Percentiles rank a stretch among this genome's conserved stretches.
Evolutionary conservation across 2,329 filamentous ascomycete species (phyloP).

Genomic region (Penicillium concentricum): DNA sequence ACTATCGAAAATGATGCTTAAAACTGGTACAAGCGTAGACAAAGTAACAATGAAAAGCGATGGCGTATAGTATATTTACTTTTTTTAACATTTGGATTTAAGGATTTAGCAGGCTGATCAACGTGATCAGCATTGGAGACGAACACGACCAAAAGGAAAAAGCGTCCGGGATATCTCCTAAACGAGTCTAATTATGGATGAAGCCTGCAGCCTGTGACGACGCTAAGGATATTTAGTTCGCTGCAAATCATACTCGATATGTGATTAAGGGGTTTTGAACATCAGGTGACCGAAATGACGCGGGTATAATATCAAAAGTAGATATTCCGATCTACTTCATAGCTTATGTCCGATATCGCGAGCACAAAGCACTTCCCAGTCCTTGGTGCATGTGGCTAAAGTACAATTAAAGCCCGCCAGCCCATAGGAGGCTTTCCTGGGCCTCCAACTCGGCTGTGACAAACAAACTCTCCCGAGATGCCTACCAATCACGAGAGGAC

Average conservation of each 20-base stretch:
- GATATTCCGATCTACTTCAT: background rate
- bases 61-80: conserved; percentile 12
- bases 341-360: conserved; percentile 3
- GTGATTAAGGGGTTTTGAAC: conserved; percentile 1
- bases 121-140: conserved; percentile 21
- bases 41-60: background rate
- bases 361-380: background rate
- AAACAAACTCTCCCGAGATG: conserved; percentile 9
- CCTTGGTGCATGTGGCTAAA: conserved; percentile 10
- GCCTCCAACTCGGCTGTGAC: conserved; percentile 2
- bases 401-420: background rate
- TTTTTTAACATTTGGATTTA: conserved; percentile 7
- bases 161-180: background rate
- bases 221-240: background rate
- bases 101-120: conserved; percentile 12
- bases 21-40: background rate
- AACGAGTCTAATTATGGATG: conserved; percentile 14
- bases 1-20: background rate
- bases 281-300: conserved; percentile 6
- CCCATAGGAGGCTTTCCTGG: conserved; percentile 11
- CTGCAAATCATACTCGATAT: conserved; percentile 7
- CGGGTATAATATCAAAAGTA: conserved; percentile 5
- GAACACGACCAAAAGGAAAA: conserved; percentile 7
- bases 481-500: conserved; percentile 17
- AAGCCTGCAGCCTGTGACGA: conserved; percentile 3